Base-by-base conservation (phyloP, 179 eudicot species). In the Sideroxylon spinosum region DNA sequence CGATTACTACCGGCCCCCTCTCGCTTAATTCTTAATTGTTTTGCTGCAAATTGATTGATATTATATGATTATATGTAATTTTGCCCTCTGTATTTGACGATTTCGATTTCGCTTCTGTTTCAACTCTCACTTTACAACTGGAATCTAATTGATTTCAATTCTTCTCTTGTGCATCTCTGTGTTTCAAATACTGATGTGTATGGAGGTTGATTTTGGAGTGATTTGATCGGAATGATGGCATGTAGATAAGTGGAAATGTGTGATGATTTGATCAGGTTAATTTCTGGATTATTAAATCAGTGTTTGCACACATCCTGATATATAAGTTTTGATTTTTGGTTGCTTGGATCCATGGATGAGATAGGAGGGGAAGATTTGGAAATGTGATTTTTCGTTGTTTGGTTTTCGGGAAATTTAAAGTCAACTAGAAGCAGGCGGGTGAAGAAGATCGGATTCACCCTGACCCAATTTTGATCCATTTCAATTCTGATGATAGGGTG, bases 1-100 rank as follows among this genome's bases (percentile, higher is more conserved):
- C 29, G 84, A 81, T 11, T 32, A 67, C 73, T 88, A 87, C 67
- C 74, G 73, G 26, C 64, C 81, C 32, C 68, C 81, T 9, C 84
- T 89, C 14, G 84, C 87, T 25, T 89, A 29, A 6, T 20, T 73
- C 64, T 73, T 61, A 12, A 7, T 0, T 29, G 52, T 0, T 52
- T 63, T 9, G 64, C 23, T 79, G 65, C 63, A 72, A 63, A 62
- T 20, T 26, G n/a, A 20, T 60, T 6, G 13, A 0, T 57, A 13
- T 78, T 9, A 60, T 57, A 22, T 17, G 44, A 11, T 60, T 5
- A 37, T 3, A 3, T 37, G 3, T 37, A 3, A 4, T 37, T 37
- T 4, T 19, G 6, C 12, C 74, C 46, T 22, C 13, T 23, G 73
- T 59, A 37, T 69, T 32, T 17, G 37, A 55, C 67, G 29, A 78